Evolutionary conservation across 129 eudicot species (phyloP).

Genomic region (Logfia minima): DNA sequence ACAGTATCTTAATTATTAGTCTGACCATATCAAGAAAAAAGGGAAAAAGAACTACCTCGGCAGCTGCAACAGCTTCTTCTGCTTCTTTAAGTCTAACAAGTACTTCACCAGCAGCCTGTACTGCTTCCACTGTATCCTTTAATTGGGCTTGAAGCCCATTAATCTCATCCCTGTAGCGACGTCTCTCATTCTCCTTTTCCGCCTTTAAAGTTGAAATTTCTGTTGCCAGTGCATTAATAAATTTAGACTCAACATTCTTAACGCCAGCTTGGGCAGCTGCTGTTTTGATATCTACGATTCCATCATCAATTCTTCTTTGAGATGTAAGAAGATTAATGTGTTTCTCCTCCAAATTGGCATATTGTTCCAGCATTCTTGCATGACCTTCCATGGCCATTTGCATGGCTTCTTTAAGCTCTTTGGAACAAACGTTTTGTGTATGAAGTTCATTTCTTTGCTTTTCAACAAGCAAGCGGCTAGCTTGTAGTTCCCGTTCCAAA

Average conservation of each 20-base stretch:
- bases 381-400: conserved; percentile 95
- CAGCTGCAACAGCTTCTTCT: conserved; percentile 78
- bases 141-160: conserved; percentile 80
- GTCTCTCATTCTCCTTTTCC: conserved; percentile 79
- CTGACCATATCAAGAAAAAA: background rate
- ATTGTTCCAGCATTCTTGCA: conserved; percentile 92
- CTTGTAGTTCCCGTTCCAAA: conserved; percentile 61
- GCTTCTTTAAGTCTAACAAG: conserved; percentile 94
- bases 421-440: conserved; percentile 73
- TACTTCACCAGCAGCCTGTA: conserved; percentile 94
- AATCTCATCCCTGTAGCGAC: conserved; percentile 67
- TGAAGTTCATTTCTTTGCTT: conserved; percentile 67
- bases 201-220: conserved; percentile 70
- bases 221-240: conserved; percentile 77
- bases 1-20: too few relatives aligned
- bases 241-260: conserved; percentile 71
- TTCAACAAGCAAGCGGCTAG: conserved; percentile 44
- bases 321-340: conserved; percentile 71
- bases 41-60: conserved; percentile 56
- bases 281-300: conserved; percentile 77
- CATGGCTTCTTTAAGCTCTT: conserved; percentile 89
- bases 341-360: conserved; percentile 87
- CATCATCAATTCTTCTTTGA: conserved; percentile 74
- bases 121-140: conserved; percentile 92
- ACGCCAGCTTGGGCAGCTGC: conserved; percentile 91